Base-by-base conservation (phyloP, 2,329 filamentous ascomycete genomes). In the Diaporthe ilicicola region DNA sequence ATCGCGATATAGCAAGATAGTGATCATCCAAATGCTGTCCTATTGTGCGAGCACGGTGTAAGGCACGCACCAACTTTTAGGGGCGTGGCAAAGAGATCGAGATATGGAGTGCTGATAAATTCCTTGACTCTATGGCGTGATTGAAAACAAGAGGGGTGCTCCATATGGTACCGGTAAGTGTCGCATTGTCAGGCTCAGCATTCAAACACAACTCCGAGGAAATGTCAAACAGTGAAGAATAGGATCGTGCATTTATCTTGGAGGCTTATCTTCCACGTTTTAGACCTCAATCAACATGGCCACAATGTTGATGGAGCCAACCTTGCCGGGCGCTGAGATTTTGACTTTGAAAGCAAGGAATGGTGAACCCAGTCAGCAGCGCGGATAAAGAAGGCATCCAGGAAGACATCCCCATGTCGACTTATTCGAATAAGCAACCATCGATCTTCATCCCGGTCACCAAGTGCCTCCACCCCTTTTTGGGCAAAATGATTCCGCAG, bases 21-120 rank as follows among this genome's bases (percentile, higher is more conserved):
- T 64, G 59, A 50, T 50, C 59, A 27, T 13, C 27, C 32, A 22
- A 34, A 24, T 64, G 13, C 42, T 50, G 44, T 37, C 29, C 44
- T 50, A 27, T 64, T 27, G 48, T 50, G 7, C 44, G 29, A 13
- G 42, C 59, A 64, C 44, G 59, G 50, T 64, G 59, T 48, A 50
- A 12, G 44, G n/a, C 29, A 64, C 46, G 19, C 29, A 4, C 29
- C 17, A 34, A 50, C 32, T 12, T 50, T 19, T 22, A 62, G 42
- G 48, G 12, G 59, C 13, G 34, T 9, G 3, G 27, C 29, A 29
- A 50, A 13, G 42, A 50, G 59, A 64, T 64, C 59, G 59, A 64
- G 59, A 64, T 50, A 64, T n/a, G 44, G 19, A 10, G 50, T 64
- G 42, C 44, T 34, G 44, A n/a, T 44, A 42, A 64, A 24, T 50